These are phyloP conservation scores for Xylaria sp. DNA, from an alignment of 2,329 filamentous ascomycete species.

Conservation along the genomic window DNA sequence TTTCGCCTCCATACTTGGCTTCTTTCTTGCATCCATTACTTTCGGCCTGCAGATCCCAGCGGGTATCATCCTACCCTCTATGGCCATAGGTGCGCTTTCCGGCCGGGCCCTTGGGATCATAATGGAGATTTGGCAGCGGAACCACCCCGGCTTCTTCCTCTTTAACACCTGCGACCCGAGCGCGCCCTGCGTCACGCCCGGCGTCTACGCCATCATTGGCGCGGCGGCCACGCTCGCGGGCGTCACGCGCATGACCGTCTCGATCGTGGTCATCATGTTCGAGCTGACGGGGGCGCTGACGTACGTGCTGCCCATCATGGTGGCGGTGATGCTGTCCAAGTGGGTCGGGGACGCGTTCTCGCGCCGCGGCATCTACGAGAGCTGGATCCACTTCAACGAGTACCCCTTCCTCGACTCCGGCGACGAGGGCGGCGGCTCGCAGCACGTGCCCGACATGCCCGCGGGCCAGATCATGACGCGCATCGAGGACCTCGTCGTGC, in stretches of 20 bases:
- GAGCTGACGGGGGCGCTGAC: constrained; percentile 95
- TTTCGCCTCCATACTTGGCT: constrained; percentile 79
- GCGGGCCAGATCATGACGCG: constrained; percentile 91
- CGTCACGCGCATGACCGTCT: constrained; percentile 94
- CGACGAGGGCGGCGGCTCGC: constrained; percentile 61
- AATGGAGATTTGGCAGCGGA: constrained; percentile 84
- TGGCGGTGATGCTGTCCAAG: constrained; percentile 96
- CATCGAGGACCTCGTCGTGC: constrained; percentile 85
- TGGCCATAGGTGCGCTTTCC: constrained; percentile 90
- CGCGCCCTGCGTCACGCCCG: constrained; percentile 85
- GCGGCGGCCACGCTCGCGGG: constrained; percentile 93
- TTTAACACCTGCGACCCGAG: constrained; percentile 85
- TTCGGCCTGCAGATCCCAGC: constrained; percentile 95
- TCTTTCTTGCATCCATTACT: constrained; percentile 82
- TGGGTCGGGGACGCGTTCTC: constrained; percentile 98
- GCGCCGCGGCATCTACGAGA: constrained; percentile 92
- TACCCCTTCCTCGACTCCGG: constrained; percentile 95
- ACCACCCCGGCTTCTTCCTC: constrained; percentile 74
- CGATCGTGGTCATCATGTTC: constrained; percentile 99
- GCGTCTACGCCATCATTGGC: constrained; percentile 94
- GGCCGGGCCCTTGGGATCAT: constrained; percentile 88
- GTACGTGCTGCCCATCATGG: constrained; percentile 98
- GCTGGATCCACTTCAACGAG: constrained; percentile 94
- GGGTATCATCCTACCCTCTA: constrained; percentile 92
- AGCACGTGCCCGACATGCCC: constrained; percentile 73